phyloP scores from a whole-genome alignment of 345 rosid genomes.

The Noccaea bulbosa region DNA sequence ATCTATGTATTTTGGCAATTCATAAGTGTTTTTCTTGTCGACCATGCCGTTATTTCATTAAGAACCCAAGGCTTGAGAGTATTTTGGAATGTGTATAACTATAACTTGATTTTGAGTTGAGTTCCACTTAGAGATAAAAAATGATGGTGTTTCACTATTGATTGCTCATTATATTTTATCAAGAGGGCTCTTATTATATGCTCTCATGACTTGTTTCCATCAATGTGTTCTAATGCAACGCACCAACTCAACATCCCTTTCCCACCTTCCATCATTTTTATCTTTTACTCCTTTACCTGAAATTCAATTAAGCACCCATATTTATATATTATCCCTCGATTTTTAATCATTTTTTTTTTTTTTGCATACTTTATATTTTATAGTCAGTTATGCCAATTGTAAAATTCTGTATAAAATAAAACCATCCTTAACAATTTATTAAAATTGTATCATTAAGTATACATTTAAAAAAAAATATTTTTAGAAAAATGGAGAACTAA shows the following conservation, averaged over 20 bases:
- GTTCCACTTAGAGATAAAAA: slow-evolving; percentile 36
- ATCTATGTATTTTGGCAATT: background rate
- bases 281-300: slow-evolving; percentile 37
- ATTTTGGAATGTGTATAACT: slow-evolving; percentile 3
- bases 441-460: background rate
- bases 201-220: slow-evolving; percentile 59
- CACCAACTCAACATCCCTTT: slow-evolving; percentile 62
- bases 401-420: background rate
- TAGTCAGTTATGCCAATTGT: slow-evolving; percentile 1
- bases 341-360: slow-evolving; percentile 53
- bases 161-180: slow-evolving; percentile 37
- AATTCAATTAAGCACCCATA: slow-evolving; percentile 9
- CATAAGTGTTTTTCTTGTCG: slow-evolving; percentile 1
- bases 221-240: slow-evolving; percentile 53
- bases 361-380: background rate
- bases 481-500: too few relatives aligned
- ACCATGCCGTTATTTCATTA: slow-evolving; percentile 2
- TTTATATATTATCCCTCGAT: slow-evolving; percentile 53
- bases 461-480: too few relatives aligned
- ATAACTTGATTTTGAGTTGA: slow-evolving; percentile 23
- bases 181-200: slow-evolving; percentile 23
- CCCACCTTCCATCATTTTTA: slow-evolving; percentile 62
- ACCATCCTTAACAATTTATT: background rate
- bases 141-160: slow-evolving; percentile 42
- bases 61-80: background rate